Evolutionary conservation across 1,284 basidiomycete genomes (phyloP).

Genomic region (Agaricales sp.): DNA sequence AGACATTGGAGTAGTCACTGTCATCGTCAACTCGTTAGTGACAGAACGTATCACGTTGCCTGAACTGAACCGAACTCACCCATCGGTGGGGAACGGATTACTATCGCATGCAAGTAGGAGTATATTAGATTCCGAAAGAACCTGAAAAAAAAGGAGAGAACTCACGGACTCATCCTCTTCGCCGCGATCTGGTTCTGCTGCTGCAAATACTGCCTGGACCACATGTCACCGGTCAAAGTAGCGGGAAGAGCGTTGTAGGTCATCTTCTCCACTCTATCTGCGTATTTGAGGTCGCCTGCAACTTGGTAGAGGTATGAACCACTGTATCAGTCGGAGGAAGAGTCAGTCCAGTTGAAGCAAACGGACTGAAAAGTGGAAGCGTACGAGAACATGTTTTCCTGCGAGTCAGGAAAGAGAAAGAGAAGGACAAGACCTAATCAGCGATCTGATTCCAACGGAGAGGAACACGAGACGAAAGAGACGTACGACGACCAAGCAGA

Average conservation of each 20-base stretch:
- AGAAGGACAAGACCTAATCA: too few relatives aligned
- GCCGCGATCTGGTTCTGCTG: slow-evolving; percentile 51
- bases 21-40: too few relatives aligned
- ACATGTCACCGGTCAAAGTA: slow-evolving; percentile 47
- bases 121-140: too few relatives aligned
- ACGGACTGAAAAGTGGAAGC: slow-evolving; percentile 14
- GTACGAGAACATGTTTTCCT: slow-evolving; percentile 57
- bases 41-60: too few relatives aligned
- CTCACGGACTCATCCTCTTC: slow-evolving; percentile 14
- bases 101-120: background rate
- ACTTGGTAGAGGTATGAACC: slow-evolving; percentile 25
- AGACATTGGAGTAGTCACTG: slow-evolving; percentile 47
- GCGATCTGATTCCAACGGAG: too few relatives aligned
- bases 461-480: background rate
- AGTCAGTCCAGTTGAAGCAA: background rate
- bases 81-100: background rate
- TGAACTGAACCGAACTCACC: too few relatives aligned
- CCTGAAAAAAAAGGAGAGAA: too few relatives aligned
- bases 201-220: slow-evolving; percentile 50
- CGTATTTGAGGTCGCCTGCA: slow-evolving; percentile 24
- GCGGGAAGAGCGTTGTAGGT: slow-evolving; percentile 50
- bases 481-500: slow-evolving; percentile 47
- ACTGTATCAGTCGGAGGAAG: slow-evolving; percentile 9
- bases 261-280: slow-evolving; percentile 38
- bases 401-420: too few relatives aligned